Evolutionary conservation across 495 filamentous ascomycete species (phyloP).

Genomic region (Daldinia childiae): DNA sequence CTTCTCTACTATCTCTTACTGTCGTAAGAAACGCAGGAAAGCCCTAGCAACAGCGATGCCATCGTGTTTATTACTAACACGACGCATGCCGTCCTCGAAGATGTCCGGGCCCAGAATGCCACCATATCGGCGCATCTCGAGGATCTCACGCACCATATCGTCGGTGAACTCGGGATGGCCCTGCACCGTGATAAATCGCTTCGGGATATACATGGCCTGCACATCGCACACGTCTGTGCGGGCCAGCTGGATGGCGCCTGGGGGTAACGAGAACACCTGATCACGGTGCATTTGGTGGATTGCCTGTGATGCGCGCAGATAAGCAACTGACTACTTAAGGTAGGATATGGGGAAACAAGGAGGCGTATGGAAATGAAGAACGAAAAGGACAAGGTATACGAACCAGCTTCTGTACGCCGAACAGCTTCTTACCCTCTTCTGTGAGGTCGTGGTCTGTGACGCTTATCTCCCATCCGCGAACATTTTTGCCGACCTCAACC

Average conservation of each 20-base stretch:
- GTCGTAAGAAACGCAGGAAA: slow-evolving; percentile 79
- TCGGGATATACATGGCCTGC: slow-evolving; percentile 81
- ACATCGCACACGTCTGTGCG: slow-evolving; percentile 72
- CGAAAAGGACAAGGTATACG: slow-evolving; percentile 36
- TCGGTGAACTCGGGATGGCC: slow-evolving; percentile 90
- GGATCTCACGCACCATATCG: slow-evolving; percentile 76
- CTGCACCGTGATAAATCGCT: slow-evolving; percentile 78
- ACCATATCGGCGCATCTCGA: slow-evolving; percentile 64
- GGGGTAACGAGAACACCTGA: slow-evolving; percentile 72
- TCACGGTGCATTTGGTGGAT: slow-evolving; percentile 94
- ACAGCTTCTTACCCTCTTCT: slow-evolving; percentile 74
- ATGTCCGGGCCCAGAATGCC: slow-evolving; percentile 74
- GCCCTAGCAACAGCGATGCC: slow-evolving; percentile 72
- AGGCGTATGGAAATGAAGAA: slow-evolving; percentile 15
- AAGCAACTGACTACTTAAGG: slow-evolving; percentile 1
- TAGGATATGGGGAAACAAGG: neutral
- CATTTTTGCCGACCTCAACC: slow-evolving; percentile 70
- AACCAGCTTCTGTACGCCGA: slow-evolving; percentile 75
- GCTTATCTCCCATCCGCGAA: slow-evolving; percentile 81
- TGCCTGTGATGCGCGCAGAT: slow-evolving; percentile 55
- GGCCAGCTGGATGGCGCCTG: slow-evolving; percentile 69
- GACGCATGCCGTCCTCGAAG: slow-evolving; percentile 70
- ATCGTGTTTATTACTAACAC: slow-evolving; percentile 75
- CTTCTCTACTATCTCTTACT: slow-evolving; percentile 42
- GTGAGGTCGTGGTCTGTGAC: slow-evolving; percentile 78